Evolutionary conservation across 2,329 filamentous ascomycete species (phyloP).

Genomic region (Talaromyces pinophilus): DNA sequence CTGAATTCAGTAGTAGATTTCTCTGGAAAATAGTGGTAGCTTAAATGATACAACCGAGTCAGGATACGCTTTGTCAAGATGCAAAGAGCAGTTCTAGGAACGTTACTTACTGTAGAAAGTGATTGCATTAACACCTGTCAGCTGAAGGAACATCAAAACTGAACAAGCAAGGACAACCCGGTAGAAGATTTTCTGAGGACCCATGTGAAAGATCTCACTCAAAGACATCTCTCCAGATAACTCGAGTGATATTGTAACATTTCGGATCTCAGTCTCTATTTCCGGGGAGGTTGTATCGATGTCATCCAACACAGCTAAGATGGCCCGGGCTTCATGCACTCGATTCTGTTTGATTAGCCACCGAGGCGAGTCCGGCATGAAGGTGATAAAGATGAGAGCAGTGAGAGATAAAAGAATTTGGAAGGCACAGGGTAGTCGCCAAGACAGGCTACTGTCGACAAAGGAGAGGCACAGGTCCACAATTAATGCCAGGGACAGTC

Average conservation of each 20-base stretch:
- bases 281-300: conserved; percentile 22
- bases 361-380: conserved; percentile 37
- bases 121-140: conserved; percentile 63
- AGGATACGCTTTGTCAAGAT: too few species aligned
- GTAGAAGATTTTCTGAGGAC: conserved; percentile 48
- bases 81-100: too few species aligned
- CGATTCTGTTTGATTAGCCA: conserved; percentile 58
- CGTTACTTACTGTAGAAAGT: conserved; percentile 37
- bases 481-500: conserved; percentile 30
- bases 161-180: conserved; percentile 60
- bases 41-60: too few species aligned
- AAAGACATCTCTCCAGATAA: conserved; percentile 53
- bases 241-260: conserved; percentile 39
- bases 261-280: conserved; percentile 64
- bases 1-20: conserved; percentile 18
- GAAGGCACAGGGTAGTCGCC: conserved; percentile 53
- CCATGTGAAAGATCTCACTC: conserved; percentile 53
- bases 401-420: conserved; percentile 50
- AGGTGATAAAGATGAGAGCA: conserved; percentile 38
- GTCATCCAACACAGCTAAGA: conserved; percentile 57
- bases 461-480: conserved; percentile 28
- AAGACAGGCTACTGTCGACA: conserved; percentile 33
- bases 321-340: conserved; percentile 62
- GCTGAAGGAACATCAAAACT: conserved; percentile 62
- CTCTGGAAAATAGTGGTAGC: conserved; percentile 55